These are phyloP conservation scores for Paraphoma sp. DNA, from an alignment of 2,329 filamentous ascomycete species.

Conservation along the genomic window DNA sequence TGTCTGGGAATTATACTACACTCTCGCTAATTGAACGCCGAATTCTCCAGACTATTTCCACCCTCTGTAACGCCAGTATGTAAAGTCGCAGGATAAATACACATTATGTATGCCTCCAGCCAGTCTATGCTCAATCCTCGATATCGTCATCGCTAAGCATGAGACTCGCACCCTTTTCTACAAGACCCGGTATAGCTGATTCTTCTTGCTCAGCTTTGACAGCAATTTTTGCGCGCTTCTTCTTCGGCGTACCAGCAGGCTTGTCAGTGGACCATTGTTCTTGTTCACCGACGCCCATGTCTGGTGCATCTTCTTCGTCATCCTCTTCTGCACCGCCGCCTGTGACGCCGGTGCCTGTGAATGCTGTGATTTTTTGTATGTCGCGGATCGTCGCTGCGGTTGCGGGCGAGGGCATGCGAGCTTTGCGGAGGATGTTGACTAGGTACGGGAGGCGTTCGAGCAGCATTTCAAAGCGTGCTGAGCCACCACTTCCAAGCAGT, in stretches of 20 bases:
- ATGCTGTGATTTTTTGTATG: slow-evolving; percentile 72
- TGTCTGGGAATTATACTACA: too few relatives aligned
- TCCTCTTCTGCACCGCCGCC: slow-evolving; percentile 37
- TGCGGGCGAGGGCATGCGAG: slow-evolving; percentile 34
- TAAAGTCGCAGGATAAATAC: too few relatives aligned
- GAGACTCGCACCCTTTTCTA: slow-evolving; percentile 41
- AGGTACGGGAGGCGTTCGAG: slow-evolving; percentile 89
- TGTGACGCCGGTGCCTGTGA: slow-evolving; percentile 49
- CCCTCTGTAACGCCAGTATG: too few relatives aligned
- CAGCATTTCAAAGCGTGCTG: slow-evolving; percentile 75
- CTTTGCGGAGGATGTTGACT: slow-evolving; percentile 63
- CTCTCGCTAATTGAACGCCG: too few relatives aligned
- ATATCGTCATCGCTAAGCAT: slow-evolving; percentile 58
- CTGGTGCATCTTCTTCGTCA: slow-evolving; percentile 37
- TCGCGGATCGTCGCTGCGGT: slow-evolving; percentile 55
- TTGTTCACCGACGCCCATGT: slow-evolving; percentile 25
- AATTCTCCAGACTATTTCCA: too few relatives aligned
- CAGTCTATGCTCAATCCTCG: slow-evolving; percentile 42
- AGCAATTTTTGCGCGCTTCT: slow-evolving; percentile 26
- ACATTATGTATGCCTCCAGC: too few relatives aligned
- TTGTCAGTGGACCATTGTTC: slow-evolving; percentile 55
- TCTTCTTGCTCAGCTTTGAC: slow-evolving; percentile 27
- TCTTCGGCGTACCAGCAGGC: slow-evolving; percentile 36
- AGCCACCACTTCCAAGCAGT: slow-evolving; percentile 65
- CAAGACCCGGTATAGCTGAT: slow-evolving; percentile 27